Conservation (phyloP, 495 filamentous ascomycete species). For the Podospora pseudoanserina region DNA sequence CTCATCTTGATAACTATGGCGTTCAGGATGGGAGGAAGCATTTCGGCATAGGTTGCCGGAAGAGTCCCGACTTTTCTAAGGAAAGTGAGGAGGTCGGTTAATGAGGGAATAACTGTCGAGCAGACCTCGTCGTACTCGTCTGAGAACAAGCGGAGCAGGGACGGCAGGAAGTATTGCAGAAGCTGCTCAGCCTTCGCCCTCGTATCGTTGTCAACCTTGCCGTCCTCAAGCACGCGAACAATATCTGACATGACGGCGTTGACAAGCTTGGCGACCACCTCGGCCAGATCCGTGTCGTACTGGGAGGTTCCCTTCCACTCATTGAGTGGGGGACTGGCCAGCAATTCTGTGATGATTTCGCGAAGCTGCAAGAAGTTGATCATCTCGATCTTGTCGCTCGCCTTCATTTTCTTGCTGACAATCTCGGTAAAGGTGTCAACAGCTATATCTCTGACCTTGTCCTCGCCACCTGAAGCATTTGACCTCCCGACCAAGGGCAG, state of each 20-base stretch:
- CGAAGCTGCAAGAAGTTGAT: constrained; percentile 84
- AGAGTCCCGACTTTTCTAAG: constrained; percentile 72
- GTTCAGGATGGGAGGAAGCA: constrained; percentile 81
- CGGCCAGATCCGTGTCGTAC: constrained; percentile 93
- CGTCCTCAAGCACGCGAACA: constrained; percentile 65
- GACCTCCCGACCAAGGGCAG: constrained; percentile 72
- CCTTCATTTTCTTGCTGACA: constrained; percentile 95
- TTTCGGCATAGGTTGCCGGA: constrained; percentile 63
- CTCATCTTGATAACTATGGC: constrained; percentile 93
- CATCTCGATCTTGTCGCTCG: constrained; percentile 87
- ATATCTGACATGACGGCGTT: constrained; percentile 85
- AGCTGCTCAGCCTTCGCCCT: constrained; percentile 66
- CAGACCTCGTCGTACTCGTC: constrained; percentile 98
- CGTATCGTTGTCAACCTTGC: constrained; percentile 49
- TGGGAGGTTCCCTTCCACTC: constrained; percentile 71
- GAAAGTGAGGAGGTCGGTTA: constrained; percentile 84
- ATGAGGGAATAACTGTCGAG: constrained; percentile 84
- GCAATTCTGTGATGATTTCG: constrained; percentile 74
- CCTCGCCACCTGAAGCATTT: constrained; percentile 48
- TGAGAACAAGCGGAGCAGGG: constrained; percentile 86
- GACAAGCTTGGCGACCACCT: constrained; percentile 91
- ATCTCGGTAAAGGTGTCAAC: constrained; percentile 94
- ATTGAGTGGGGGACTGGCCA: constrained; percentile 71
- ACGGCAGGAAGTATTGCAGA: constrained; percentile 75
- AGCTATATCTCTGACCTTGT: constrained; percentile 77